A percentile compares a stretch with the other conserved stretches of the same genome.
phyloP scores from a whole-genome alignment of 1,284 basidiomycete species.

The Rhodotorula sp. region DNA sequence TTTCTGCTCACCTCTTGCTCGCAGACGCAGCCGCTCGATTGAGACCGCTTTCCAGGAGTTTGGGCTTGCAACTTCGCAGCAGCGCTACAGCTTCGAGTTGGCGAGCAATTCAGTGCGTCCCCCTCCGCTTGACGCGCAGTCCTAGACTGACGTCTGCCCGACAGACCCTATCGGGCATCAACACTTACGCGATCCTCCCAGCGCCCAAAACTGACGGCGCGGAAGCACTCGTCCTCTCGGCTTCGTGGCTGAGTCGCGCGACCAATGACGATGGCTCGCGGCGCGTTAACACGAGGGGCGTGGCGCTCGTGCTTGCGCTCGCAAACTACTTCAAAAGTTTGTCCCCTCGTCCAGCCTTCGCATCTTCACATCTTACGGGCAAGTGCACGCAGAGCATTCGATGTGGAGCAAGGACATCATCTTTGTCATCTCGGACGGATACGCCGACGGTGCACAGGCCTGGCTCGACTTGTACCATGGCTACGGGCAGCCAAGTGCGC shows the following conservation, averaged over 20 bases:
- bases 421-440: conserved; percentile 84
- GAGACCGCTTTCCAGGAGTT: conserved; percentile 65
- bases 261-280: conserved; percentile 52
- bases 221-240: conserved; percentile 86
- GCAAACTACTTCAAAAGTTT: conserved; percentile 79
- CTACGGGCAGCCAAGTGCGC: conserved; percentile 64
- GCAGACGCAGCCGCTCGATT: conserved; percentile 66
- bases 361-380: accelerated
- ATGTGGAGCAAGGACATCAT: conserved; percentile 92
- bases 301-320: conserved; percentile 77
- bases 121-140: conserved; percentile 51
- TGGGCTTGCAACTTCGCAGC: conserved; percentile 68
- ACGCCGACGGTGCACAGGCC: conserved; percentile 87
- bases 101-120: conserved; percentile 17
- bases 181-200: conserved; percentile 77
- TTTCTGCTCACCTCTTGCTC: conserved; percentile 13
- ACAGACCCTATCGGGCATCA: conserved; percentile 63
- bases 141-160: conserved; percentile 38
- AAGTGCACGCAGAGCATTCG: conserved; percentile 66
- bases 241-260: conserved; percentile 74
- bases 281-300: conserved; percentile 77
- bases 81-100: conserved; percentile 63
- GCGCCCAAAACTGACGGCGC: conserved; percentile 85
- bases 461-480: conserved; percentile 85
- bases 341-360: conserved; percentile 36